Base-by-base conservation (phyloP, 306 rosid genomes). In the Dryas alaskensis region DNA sequence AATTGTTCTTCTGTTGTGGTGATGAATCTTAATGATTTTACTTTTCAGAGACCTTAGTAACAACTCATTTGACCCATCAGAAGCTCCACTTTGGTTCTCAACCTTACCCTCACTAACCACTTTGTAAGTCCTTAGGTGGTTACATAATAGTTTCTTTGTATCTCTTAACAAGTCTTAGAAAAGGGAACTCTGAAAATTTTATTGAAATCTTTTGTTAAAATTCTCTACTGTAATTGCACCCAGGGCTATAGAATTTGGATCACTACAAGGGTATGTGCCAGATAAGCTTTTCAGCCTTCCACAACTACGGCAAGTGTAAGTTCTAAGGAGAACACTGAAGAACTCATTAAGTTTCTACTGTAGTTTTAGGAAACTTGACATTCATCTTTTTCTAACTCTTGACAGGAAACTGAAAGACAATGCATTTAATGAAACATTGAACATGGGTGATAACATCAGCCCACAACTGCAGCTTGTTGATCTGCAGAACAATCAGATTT, bases 241-340 rank as follows among this genome's bases (percentile, higher is more conserved):
- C 60, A 93, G 97, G 82, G 17, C 87, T 48, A 50, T 91, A 76
- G 98, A 91, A 85, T 81, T 58, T 78, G 98, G 98, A 69, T 81
- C 89, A 13, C 82, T 89, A 31, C 76, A 82, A 74, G 97, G 98
- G 52, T 19, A 76, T 44, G 79, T 94, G 27, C 98, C 98, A 14
- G 66, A 84, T 19, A 78, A 86, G 67, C 81, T 94, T 58, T 91
- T 88, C 84, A 76, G 88, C 87, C 83, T 76, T 78, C 86, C 96
- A 65, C 89, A 86, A 61, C 73, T 94, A 78, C 92, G 87, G 62
- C 95, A 86, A 91, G 88, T 94, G 98, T 94, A 88, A 83, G 95
- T 80, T 60, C 45, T 54, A 49, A 60, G 75, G 59, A 70, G 19
- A 59, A 42, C 42, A 74, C 39, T n/a, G 7, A 72, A 52, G 4